Evolutionary conservation across 257 asterid genomes (phyloP).

Genomic region (Salvia rosmarinus): DNA sequence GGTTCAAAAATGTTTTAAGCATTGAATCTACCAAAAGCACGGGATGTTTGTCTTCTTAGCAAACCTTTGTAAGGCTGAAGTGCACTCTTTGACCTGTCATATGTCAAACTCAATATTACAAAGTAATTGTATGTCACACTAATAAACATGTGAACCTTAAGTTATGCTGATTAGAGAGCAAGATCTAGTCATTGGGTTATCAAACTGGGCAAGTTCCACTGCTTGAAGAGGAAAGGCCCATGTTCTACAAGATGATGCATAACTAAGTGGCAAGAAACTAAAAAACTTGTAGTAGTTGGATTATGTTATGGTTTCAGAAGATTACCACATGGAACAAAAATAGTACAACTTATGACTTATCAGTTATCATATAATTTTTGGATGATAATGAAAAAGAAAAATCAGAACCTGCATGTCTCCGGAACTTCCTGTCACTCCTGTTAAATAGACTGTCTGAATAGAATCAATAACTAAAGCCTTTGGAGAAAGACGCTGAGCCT

Average conservation of each 20-base stretch:
- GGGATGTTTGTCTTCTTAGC: slow-evolving; percentile 85
- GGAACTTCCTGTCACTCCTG: slow-evolving; percentile 82
- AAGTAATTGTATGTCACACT: neutral
- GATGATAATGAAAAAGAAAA: slow-evolving; percentile 33
- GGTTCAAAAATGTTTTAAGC: neutral
- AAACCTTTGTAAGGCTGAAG: slow-evolving; percentile 83
- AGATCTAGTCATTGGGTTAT: slow-evolving; percentile 6
- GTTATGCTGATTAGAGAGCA: slow-evolving; percentile 15
- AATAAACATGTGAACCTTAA: slow-evolving; percentile 18
- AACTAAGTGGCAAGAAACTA: slow-evolving; percentile 22
- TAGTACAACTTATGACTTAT: neutral
- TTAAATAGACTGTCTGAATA: slow-evolving; percentile 88
- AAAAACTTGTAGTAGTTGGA: slow-evolving; percentile 8
- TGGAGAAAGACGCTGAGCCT: slow-evolving; percentile 67
- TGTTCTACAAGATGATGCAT: slow-evolving; percentile 22
- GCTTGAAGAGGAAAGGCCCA: slow-evolving; percentile 11
- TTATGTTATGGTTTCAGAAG: neutral
- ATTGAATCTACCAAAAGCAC: slow-evolving; percentile 72
- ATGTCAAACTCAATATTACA: slow-evolving; percentile 18
- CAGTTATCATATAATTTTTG: neutral
- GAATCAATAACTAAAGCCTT: slow-evolving; percentile 79
- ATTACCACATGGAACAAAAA: slow-evolving; percentile 4
- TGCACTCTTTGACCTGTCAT: slow-evolving; percentile 92
- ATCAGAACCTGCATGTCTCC: slow-evolving; percentile 75
- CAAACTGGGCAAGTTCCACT: slow-evolving; percentile 19